A percentile compares a stretch with the other conserved stretches of the same genome.
phyloP scores from a whole-genome alignment of 2,329 filamentous ascomycete genomes.

The Phaeosphaeria sp. region DNA sequence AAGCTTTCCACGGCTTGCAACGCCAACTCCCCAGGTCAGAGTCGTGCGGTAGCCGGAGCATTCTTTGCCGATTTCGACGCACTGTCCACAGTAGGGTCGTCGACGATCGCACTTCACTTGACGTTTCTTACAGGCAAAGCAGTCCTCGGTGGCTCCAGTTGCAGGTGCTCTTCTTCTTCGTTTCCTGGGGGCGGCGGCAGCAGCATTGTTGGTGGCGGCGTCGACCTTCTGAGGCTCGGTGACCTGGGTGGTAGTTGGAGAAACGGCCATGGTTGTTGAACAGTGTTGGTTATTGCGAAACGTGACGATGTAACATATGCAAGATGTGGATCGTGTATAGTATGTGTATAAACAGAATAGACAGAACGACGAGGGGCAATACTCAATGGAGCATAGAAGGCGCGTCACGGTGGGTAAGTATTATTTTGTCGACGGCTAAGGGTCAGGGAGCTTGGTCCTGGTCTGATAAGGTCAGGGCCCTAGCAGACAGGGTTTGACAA shows the following conservation, averaged over 20 bases:
- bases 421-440: slow-evolving; percentile 44
- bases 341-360: slow-evolving; percentile 41
- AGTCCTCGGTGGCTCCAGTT: slow-evolving; percentile 90
- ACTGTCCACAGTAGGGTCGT: slow-evolving; percentile 93
- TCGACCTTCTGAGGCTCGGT: slow-evolving; percentile 43
- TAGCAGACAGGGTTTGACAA: slow-evolving; percentile 30
- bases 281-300: slow-evolving; percentile 27
- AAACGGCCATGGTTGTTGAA: slow-evolving; percentile 40
- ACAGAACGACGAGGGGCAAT: slow-evolving; percentile 44
- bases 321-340: slow-evolving; percentile 39
- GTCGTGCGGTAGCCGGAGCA: slow-evolving; percentile 97
- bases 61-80: slow-evolving; percentile 87
- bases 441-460: slow-evolving; percentile 42
- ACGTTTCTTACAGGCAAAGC: slow-evolving; percentile 88
- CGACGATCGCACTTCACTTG: slow-evolving; percentile 87
- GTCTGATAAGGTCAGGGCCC: slow-evolving; percentile 47
- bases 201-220: slow-evolving; percentile 31
- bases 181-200: slow-evolving; percentile 57
- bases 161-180: slow-evolving; percentile 86
- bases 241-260: slow-evolving; percentile 40
- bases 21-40: slow-evolving; percentile 94
- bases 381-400: slow-evolving; percentile 47
- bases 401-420: slow-evolving; percentile 48
- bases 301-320: slow-evolving; percentile 39
- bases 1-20: slow-evolving; percentile 93